Base-by-base conservation (phyloP, 768 basidiomycete species). In the Lyophyllum atratum region DNA sequence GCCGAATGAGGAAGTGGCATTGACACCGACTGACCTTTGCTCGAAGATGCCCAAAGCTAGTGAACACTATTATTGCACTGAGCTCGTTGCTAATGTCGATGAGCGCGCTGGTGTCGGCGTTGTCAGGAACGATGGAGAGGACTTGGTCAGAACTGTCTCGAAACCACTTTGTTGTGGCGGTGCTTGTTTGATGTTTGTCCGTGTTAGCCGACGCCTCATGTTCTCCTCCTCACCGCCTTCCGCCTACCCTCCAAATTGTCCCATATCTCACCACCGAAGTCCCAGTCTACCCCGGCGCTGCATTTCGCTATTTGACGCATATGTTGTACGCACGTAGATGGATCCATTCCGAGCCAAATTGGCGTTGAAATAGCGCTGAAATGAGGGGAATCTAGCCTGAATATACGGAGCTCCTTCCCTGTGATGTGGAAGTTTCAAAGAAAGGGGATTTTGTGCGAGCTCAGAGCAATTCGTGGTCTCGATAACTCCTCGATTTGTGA, bases 141-240 rank as follows among this genome's bases (percentile, higher is more conserved):
- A 55, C 48, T 52, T 37, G 51, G 37, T 9, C 22, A 53, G 57
- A 45, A 55, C 37, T 59, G 52, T 60, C 49, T 49, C 14, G 56
- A 61, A 64, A 58, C 44, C 45, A 39, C 47, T 55, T 54, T 55
- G 51, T 28, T 49, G 63, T 64, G 59, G 63, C 60, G 49, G 60
- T 61, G 63, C 57, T 59, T 64, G 58, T 58, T 64, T 61, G 39
- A 58, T 64, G 39, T 64, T 61, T 64, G 58, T 25, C 39, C 4
- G 11, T 61, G 37, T 64, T 64, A 59, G 49, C 11, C 52, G 26
- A 34, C 21, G 44, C 55, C 44, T 22, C 57, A 59, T 59, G 54
- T 34, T 59, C 61, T 59, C 61, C 61, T 62, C 61, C 58, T 59
- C 61, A 12, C 51, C 54, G 28, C 43, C 55, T 60, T 63, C 59